Evolutionary conservation across 2,329 filamentous ascomycete species (phyloP), one percentile per base, ranked within the genome.

Genomic region (Fusarium sp.): DNA sequence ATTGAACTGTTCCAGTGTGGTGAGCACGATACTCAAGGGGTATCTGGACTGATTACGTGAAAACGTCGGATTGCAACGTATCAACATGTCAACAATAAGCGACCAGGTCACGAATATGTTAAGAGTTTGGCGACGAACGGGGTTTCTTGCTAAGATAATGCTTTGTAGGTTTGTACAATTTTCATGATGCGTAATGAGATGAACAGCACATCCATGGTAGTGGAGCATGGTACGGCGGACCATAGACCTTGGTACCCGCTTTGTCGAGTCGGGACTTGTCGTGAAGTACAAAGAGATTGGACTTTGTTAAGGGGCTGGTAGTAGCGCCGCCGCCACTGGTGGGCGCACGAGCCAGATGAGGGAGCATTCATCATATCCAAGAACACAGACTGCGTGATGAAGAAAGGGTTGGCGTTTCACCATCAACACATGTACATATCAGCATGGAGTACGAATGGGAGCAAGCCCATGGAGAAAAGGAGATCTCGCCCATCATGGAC

Each of bases 251-350:
- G 58, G 57, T 74, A 74, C 70, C 39, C 60, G 68, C 67, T 58
- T 52, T 55, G 63, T 18, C 52, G 37, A 29, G 23, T 39, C 49
- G 45, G 58, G 42, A 64, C 62, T 69, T 51, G 43, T 64, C 51
- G 46, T 54, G 25, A 66, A 65, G 50, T 59, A 66, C 41, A 70
- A 71, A 31, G 70, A 72, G 59, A 73, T 74, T 71, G 63, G 63
- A 53, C 36, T 37, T n/a, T 65, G 60, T 67, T 72, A 72, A 74
- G 71, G 71, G 71, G 71, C 37, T 66, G 67, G 59, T 68, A 72
- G 59, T 68, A 72, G 67, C 53, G 71, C 57, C 61, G 61, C 67
- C 61, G 53, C 70, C 58, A 66, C 71, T 37, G 51, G 60, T 68
- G 48, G 51, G 41, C 48, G 66, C 66, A 63, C 61, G 66, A 69